Evolutionary conservation across 2,329 filamentous ascomycete species (phyloP), one percentile per base, ranked within the genome.

Genomic region (Pseudophaeomoniella oleicola): DNA sequence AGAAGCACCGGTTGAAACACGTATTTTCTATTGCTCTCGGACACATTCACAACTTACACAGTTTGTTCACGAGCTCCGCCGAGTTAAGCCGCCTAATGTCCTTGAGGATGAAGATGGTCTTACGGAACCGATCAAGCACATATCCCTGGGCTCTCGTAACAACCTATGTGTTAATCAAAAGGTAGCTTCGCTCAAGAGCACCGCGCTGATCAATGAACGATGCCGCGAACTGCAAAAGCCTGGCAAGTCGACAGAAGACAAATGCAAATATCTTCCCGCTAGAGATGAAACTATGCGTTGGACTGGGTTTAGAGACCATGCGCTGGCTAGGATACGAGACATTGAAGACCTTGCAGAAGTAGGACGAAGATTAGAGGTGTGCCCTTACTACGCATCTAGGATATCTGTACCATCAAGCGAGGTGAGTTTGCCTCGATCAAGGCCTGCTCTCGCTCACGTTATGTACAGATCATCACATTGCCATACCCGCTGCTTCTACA

Each of bases 311-410:
- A 77, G 87, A 13, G 88, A 96, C 51, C 75, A 82, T 45, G 73
- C 82, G 1, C 63, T 96, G 22, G 86, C 90, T 1, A 85, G 74
- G 0, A 71, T 98, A 5, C 80, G 83, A 2, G 90, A 98, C 50
- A 96, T 98, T 38, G 90, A 98, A 55, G 90, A 98, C 48, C 66
- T 96, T 29, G 78, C 79, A 14, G 64, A 66, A 11, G 63, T 96
- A 1, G 90, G 90, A 3, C 82, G 78, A 48, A 72, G 78, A 35
- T 65, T 94, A 19, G 74, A 78, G 0, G 72, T 96, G 4, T 98
- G 90, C 52, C 88, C 90, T 0, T 98, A 98, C 55, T 98, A 98
- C 57, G 87, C 88, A n/a, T 88, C 88, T 0, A 72, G 90, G 34
- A 71, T 81, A 2, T 81, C 83, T 0, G 78, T 93, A n/a, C 75